Evolutionary conservation across 2,329 filamentous ascomycete species (phyloP), one percentile per base, ranked within the genome.

Genomic region (Fusarium staphyleae): DNA sequence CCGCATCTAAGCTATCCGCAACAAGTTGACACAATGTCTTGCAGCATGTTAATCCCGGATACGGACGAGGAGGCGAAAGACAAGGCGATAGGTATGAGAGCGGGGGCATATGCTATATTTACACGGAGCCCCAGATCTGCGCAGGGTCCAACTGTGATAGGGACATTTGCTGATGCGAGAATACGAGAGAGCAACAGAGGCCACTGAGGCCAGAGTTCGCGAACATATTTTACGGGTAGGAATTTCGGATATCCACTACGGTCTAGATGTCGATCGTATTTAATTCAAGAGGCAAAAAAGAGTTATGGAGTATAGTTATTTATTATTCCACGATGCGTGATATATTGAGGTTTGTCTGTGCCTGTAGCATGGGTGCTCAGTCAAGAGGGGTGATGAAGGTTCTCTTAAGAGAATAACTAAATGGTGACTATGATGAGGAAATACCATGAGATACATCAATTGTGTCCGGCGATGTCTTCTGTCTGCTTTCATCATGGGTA

Each of bases 101-200:
- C 57, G 41, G 52, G 57, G 57, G 24, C 47, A 13, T 40, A 34
- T 54, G 36, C 57, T 60, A 60, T 62, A 58, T 41, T 60, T 60
- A 60, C 49, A 46, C 35, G 18, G 9, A 45, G 55, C 35, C 54
- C 52, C 40, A 48, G 41, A 15, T 24, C 18, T 19, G 22, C 45
- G 44, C 57, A 58, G 48, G 57, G 57, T 46, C 44, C 30, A 54
- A 29, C 13, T 15, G 48, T 35, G n/a, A 9, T 37, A 30, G 12
- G 30, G 48, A 37, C 26, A 32, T 40, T 34, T n/a, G 29, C 30
- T 30, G 39, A 49, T 61, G 48, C 52, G 35, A 55, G 45, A 58
- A 62, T 62, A 60, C 57, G 57, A 60, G 57, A 45, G 30, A 35
- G 47, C 47, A 46, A 33, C 8, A 34, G 48, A n/a, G n/a, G n/a